Evolutionary conservation across 176 grass and related monocot species (phyloP).

Genomic region (Alloteropsis semialata): DNA sequence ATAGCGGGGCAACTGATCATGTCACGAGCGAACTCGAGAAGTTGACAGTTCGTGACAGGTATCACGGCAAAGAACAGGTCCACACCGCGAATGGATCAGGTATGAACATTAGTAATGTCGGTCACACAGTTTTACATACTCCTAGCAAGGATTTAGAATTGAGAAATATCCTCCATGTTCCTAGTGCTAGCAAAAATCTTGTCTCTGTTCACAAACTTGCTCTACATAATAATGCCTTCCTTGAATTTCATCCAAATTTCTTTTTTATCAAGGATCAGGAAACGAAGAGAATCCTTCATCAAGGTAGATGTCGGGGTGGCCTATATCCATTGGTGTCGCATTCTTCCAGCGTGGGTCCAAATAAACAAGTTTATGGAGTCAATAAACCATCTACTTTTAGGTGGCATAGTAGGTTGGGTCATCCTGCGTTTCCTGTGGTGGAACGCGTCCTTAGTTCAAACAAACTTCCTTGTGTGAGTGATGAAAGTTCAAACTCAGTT

Average conservation of each 20-base stretch:
- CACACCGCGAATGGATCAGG: neutral
- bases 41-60: neutral
- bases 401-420: neutral
- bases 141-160: neutral
- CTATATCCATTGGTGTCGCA: neutral
- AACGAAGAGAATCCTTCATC: neutral
- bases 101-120: neutral
- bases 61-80: neutral
- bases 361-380: neutral
- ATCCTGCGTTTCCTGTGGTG: neutral
- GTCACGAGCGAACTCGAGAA: neutral
- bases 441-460: neutral
- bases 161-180: neutral
- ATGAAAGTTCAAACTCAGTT: neutral
- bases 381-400: neutral
- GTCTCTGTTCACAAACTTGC: neutral
- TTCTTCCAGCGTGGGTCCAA: too few relatives aligned
- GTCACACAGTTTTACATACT: neutral
- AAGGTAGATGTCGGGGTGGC: neutral
- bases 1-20: neutral
- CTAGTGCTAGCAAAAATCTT: neutral
- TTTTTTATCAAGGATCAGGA: neutral
- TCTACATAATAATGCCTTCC: neutral
- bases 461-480: neutral
- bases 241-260: neutral